A percentile compares a stretch with the other conserved stretches of the same genome.
Conservation (phyloP, 176 grass and related monocot genomes). For the Oropetium thomaeum region DNA sequence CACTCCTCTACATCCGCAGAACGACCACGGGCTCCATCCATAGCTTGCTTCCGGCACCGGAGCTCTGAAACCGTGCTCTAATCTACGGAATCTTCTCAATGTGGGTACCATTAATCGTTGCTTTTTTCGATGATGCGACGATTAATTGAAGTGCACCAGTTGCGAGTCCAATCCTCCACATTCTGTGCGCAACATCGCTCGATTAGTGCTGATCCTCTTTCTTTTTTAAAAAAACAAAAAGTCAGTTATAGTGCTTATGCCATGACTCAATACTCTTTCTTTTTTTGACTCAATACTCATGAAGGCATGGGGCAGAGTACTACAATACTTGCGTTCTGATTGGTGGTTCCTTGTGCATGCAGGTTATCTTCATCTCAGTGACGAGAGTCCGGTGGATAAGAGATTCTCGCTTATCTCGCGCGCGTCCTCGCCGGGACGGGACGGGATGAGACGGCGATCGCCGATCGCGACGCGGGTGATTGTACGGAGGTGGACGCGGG, state of each 20-base stretch:
- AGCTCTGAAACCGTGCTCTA: no score
- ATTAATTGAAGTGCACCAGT: not conserved
- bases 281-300: no score
- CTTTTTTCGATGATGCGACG: not conserved
- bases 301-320: no score
- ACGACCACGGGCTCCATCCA: not conserved
- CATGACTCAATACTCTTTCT: no score
- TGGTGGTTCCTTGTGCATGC: not conserved
- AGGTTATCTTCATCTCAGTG: not conserved
- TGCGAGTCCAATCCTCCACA: not conserved
- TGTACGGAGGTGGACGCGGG: no score
- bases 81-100: not conserved
- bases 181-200: not conserved
- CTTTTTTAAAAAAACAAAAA: not conserved
- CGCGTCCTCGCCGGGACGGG: not conserved
- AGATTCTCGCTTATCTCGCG: conserved; percentile 8
- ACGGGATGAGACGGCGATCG: not conserved
- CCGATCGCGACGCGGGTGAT: not conserved
- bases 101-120: not conserved
- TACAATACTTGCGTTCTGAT: not conserved
- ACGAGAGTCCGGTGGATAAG: not conserved
- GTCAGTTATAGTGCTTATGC: not conserved
- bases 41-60: not conserved
- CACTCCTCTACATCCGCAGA: not conserved
- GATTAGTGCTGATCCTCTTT: not conserved